Conservation (phyloP, 176 grass and related monocot genomes). For the Raddia distichophylla region DNA sequence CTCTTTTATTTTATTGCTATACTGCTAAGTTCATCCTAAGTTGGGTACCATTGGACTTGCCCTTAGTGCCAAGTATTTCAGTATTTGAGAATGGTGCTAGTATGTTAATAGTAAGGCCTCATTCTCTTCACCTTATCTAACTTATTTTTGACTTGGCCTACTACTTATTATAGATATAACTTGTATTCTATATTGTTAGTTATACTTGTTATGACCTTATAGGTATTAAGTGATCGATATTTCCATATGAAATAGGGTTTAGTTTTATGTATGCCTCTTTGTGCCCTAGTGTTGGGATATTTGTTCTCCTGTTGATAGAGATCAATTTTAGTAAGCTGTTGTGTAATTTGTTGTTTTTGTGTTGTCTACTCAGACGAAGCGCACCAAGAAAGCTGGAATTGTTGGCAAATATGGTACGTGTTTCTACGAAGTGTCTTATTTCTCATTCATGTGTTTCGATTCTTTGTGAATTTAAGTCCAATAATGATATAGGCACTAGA, state of each 20-base stretch:
- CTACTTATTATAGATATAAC: too few relatives aligned
- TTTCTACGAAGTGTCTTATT: not conserved
- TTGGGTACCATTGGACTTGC: too few relatives aligned
- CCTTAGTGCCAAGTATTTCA: not conserved
- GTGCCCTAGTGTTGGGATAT: not conserved
- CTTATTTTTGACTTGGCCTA: too few relatives aligned
- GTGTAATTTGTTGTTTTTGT: conserved; percentile 39
- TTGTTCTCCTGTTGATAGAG: not conserved
- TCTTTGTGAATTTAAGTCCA: not conserved
- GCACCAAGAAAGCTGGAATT: conserved; percentile 94
- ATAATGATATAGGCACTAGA: conserved; percentile 63
- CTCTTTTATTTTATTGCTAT: too few relatives aligned
- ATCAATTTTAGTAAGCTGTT: not conserved
- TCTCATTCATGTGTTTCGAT: not conserved
- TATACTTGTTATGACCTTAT: too few relatives aligned
- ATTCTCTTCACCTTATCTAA: too few relatives aligned
- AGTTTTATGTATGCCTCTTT: not conserved
- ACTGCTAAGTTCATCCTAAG: too few relatives aligned
- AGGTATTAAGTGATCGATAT: too few relatives aligned
- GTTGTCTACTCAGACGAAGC: conserved; percentile 68
- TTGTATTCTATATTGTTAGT: too few relatives aligned
- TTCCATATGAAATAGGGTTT: too few relatives aligned
- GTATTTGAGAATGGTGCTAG: not conserved
- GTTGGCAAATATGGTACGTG: conserved; percentile 86
- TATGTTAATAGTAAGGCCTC: not conserved